phyloP scores from a whole-genome alignment of 306 rosid species.

The Purshia tridentata region DNA sequence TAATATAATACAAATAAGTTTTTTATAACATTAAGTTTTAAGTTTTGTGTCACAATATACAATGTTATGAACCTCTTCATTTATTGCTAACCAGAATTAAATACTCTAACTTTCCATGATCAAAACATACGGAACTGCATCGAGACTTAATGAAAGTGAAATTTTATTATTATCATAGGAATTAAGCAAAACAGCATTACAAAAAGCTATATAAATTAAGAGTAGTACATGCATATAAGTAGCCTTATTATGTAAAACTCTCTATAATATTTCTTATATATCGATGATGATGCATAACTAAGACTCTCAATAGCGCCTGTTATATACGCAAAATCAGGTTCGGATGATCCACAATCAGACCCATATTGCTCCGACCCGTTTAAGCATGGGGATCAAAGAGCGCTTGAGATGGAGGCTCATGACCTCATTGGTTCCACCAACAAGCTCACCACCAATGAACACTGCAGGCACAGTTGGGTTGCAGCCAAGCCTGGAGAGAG shows the following conservation, averaged over 20 bases:
- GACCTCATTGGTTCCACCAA: slow-evolving; percentile 87
- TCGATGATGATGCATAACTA: not conserved
- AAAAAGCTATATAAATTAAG: slow-evolving; percentile 1
- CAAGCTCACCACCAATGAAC: slow-evolving; percentile 76
- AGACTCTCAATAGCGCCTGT: slow-evolving; percentile 7
- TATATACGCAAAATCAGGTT: not conserved
- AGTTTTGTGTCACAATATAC: too few relatives aligned
- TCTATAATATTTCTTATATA: too few relatives aligned
- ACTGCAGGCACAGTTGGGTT: slow-evolving; percentile 80
- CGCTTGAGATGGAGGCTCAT: slow-evolving; percentile 90
- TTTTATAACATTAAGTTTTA: too few relatives aligned
- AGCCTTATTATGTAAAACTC: too few relatives aligned
- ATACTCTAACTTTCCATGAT: too few relatives aligned
- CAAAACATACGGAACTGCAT: too few relatives aligned
- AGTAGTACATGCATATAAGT: too few relatives aligned
- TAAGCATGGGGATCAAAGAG: slow-evolving; percentile 87
- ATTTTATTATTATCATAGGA: not conserved
- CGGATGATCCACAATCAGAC: slow-evolving; percentile 32
- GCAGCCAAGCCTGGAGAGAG: slow-evolving; percentile 62
- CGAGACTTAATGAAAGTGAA: not conserved
- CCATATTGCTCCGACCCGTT: slow-evolving; percentile 85
- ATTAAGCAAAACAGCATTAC: not conserved
- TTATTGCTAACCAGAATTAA: too few relatives aligned
- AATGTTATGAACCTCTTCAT: too few relatives aligned
- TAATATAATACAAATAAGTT: too few relatives aligned